Percentiles rank a stretch among this genome's conserved stretches.
Evolutionary conservation across 2,329 filamentous ascomycete genomes (phyloP).

Genomic region (Scedosporium aurantiacum): DNA sequence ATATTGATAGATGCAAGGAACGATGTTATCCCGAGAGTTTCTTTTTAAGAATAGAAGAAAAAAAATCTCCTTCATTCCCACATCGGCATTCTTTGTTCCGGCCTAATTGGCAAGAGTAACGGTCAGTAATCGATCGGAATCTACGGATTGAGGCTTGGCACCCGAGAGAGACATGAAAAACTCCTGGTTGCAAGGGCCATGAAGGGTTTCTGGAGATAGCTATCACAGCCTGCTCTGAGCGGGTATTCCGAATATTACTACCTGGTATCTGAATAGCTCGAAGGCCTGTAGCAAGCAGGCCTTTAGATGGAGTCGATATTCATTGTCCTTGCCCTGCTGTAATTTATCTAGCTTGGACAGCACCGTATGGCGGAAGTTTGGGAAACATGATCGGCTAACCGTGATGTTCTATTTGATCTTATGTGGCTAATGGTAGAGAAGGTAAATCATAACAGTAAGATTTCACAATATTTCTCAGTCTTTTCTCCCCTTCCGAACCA

Average conservation of each 20-base stretch:
- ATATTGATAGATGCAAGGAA: background rate
- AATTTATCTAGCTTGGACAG: too few species aligned
- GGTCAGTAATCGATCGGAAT: background rate
- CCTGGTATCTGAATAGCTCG: too few species aligned
- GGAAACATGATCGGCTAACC: too few species aligned
- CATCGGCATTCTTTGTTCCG: background rate
- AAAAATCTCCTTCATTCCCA: background rate
- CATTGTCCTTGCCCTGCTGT: too few species aligned
- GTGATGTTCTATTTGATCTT: too few species aligned
- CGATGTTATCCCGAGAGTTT: background rate
- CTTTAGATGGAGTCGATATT: too few species aligned
- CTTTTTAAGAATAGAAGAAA: background rate
- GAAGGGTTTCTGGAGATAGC: background rate
- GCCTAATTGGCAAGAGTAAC: background rate
- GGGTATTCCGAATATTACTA: too few species aligned
- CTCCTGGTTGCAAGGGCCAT: too few species aligned
- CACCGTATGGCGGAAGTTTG: too few species aligned
- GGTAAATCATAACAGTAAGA: background rate
- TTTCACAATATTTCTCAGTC: background rate
- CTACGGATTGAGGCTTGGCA: background rate
- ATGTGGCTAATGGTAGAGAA: too few species aligned
- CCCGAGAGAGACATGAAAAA: background rate
- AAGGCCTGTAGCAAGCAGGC: too few species aligned
- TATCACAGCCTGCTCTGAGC: too few species aligned
- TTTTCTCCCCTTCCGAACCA: background rate